Evolutionary conservation across 257 asterid species (phyloP).

Genomic region (Orobanche coerulescens): DNA sequence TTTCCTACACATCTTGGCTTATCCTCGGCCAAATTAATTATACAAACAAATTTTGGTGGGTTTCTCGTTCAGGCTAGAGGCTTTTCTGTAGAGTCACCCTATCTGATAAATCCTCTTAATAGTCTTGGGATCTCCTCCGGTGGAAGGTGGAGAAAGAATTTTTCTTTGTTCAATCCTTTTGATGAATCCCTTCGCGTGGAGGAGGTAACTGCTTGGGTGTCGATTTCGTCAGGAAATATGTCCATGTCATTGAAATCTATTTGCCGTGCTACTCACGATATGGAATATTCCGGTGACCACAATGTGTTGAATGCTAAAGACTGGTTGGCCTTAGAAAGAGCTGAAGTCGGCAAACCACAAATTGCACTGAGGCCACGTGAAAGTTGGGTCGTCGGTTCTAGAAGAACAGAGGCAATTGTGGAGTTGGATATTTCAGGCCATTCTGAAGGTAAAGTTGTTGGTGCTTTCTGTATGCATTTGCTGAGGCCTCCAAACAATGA

Average conservation of each 20-base stretch:
- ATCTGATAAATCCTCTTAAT: constrained; percentile 34
- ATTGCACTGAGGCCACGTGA: constrained; percentile 47
- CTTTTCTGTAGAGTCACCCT: constrained; percentile 56
- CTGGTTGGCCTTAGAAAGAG: constrained; percentile 38
- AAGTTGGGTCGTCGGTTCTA: constrained; percentile 61
- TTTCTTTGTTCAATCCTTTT: constrained; percentile 63
- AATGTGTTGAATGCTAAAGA: constrained; percentile 27
- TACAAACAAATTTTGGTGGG: constrained; percentile 74
- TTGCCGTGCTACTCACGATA: constrained; percentile 25
- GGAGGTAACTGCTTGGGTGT: constrained; percentile 61
- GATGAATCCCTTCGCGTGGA: constrained; percentile 55
- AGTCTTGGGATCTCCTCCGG: constrained; percentile 37
- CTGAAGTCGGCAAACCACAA: constrained; percentile 31
- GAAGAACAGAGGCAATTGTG: constrained; percentile 36
- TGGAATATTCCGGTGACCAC: constrained; percentile 27
- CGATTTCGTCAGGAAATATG: constrained; percentile 41
- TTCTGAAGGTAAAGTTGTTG: constrained; percentile 39
- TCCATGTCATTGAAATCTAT: constrained; percentile 31
- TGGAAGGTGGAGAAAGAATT: constrained; percentile 56
- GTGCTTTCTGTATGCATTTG: constrained; percentile 48
- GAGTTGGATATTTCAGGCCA: constrained; percentile 50
- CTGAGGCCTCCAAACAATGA: constrained; percentile 38
- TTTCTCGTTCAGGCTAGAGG: constrained; percentile 62
- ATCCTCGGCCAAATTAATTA: constrained; percentile 46
- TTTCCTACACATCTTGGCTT: constrained; percentile 44